Percentiles rank a stretch among this genome's conserved stretches.
These are phyloP conservation scores for Botrytis galanthina DNA, from an alignment of 2,329 filamentous ascomycete species.

Conservation along the genomic window DNA sequence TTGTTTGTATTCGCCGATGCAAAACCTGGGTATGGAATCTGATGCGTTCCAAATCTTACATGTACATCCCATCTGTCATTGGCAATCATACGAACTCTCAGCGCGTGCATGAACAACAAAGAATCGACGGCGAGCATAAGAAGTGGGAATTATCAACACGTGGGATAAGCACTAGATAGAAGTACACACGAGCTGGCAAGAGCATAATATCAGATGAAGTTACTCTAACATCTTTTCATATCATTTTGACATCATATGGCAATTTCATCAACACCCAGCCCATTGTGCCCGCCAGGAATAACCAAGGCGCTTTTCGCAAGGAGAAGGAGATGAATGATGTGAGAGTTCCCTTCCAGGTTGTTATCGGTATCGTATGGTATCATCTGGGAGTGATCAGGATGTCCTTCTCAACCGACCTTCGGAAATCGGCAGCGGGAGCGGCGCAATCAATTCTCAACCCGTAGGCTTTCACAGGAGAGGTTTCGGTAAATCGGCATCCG, in stretches of 20 bases:
- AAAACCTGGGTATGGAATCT: background rate
- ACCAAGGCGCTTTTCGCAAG: slow-evolving; percentile 1
- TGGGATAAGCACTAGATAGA: slow-evolving; percentile 14
- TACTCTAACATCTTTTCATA: background rate
- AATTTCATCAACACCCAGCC: background rate
- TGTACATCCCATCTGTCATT: background rate
- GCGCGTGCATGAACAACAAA: background rate
- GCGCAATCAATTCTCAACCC: background rate
- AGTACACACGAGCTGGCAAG: background rate
- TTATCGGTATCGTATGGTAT: background rate
- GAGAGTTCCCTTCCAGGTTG: background rate
- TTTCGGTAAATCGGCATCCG: background rate
- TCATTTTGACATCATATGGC: background rate
- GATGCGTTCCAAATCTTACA: slow-evolving; percentile 11
- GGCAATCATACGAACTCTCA: slow-evolving; percentile 6
- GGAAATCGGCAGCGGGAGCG: background rate
- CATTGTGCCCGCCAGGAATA: background rate
- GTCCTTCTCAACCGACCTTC: background rate
- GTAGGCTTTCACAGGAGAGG: background rate
- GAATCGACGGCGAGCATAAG: background rate
- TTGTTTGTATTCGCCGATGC: background rate
- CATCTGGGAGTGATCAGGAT: background rate
- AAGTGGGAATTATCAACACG: background rate
- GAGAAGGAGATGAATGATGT: background rate
- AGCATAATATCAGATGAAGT: background rate